These are phyloP conservation scores for Saccharum spontaneum DNA, from an alignment of 176 grass and related monocot species.

Conservation along the genomic window DNA sequence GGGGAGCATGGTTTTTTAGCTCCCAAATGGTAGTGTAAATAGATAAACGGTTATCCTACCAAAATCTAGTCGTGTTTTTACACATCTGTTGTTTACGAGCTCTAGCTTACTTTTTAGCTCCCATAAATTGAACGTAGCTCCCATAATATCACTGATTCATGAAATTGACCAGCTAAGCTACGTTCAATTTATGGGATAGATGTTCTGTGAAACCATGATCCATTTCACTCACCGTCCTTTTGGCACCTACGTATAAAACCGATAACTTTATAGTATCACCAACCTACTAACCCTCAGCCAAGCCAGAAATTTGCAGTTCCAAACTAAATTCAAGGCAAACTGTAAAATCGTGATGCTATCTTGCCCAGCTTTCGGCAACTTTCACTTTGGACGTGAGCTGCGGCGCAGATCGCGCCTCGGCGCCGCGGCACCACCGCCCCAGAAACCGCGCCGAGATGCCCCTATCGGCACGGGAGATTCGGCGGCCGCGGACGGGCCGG, in stretches of 20 bases:
- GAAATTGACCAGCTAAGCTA: too few relatives aligned
- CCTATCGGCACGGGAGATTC: conserved; percentile 3
- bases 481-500: not conserved
- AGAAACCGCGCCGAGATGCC: not conserved
- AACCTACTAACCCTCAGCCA: too few relatives aligned
- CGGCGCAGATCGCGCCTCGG: not conserved
- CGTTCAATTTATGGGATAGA: not conserved
- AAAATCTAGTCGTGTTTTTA: too few relatives aligned
- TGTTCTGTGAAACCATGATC: not conserved
- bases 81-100: too few relatives aligned
- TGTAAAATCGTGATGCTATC: not conserved
- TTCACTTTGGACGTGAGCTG: not conserved
- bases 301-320: not conserved
- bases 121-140: too few relatives aligned
- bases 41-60: too few relatives aligned
- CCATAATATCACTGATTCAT: too few relatives aligned
- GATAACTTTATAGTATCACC: too few relatives aligned
- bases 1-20: too few relatives aligned
- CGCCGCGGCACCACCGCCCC: not conserved
- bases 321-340: not conserved
- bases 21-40: too few relatives aligned
- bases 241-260: too few relatives aligned
- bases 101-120: too few relatives aligned
- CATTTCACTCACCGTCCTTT: not conserved
- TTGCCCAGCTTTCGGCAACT: conserved; percentile 38